Conservation (phyloP, 2,329 filamentous ascomycete species). For the Xylariomycetidae sp. region DNA sequence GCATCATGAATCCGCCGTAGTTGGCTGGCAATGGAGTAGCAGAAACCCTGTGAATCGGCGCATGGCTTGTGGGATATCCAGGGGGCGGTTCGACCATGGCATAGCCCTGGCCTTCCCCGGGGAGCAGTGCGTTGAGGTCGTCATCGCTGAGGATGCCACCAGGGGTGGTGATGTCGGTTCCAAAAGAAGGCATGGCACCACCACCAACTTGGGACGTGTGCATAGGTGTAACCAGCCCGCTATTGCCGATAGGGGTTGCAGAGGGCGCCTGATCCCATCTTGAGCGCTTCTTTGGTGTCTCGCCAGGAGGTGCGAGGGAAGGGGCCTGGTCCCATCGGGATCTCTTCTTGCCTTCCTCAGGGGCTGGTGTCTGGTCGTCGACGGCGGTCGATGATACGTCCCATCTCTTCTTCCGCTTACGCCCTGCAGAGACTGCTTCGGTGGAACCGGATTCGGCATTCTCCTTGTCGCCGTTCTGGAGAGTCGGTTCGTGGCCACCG, state of each 20-base stretch:
- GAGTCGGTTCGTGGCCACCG: constrained; percentile 60
- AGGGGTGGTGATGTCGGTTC: constrained; percentile 72
- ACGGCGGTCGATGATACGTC: constrained; percentile 62
- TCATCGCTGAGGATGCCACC: constrained; percentile 86
- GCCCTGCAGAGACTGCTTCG: constrained; percentile 54
- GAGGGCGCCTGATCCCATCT: constrained; percentile 89
- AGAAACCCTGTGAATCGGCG: constrained; percentile 68
- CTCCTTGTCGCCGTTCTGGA: constrained; percentile 71
- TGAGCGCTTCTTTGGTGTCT: constrained; percentile 67
- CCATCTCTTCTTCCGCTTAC: constrained; percentile 94
- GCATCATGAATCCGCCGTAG: constrained; percentile 84
- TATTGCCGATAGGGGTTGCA: constrained; percentile 67
- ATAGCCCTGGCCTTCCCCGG: constrained; percentile 83
- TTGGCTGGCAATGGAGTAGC: constrained; percentile 67
- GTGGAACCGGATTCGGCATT: constrained; percentile 65
- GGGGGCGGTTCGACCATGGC: constrained; percentile 85
- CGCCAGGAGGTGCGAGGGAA: constrained; percentile 44
- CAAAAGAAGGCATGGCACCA: constrained; percentile 58
- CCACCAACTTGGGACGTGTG: constrained; percentile 59
- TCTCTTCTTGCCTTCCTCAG: constrained; percentile 61
- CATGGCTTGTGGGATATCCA: constrained; percentile 80
- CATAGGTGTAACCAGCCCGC: constrained; percentile 71
- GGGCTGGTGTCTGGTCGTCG: constrained; percentile 42
- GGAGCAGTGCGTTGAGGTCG: constrained; percentile 86
- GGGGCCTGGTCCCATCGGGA: constrained; percentile 79